Conservation (phyloP, 371 early-diverging fungal species). For the Funneliformis caledonium region DNA sequence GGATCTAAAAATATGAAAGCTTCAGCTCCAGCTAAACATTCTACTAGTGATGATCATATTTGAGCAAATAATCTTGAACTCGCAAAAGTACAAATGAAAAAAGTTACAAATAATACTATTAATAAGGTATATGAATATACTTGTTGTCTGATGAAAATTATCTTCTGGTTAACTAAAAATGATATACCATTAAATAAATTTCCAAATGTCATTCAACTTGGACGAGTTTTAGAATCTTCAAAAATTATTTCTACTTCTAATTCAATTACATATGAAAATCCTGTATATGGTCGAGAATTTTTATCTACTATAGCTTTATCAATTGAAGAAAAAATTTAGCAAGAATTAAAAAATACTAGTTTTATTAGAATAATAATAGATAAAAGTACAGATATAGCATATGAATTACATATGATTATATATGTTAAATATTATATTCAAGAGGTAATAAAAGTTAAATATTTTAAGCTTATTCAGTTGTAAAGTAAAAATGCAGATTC, state of each 20-base stretch:
- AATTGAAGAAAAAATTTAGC: not conserved
- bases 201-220: not conserved
- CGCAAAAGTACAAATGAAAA: not conserved
- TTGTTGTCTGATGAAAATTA: not conserved
- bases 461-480: not conserved
- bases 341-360: not conserved
- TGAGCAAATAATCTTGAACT: not conserved
- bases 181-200: constrained; percentile 8
- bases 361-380: not conserved
- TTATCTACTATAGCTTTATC: not conserved
- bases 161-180: not conserved
- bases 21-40: not conserved
- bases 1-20: not conserved
- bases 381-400: not conserved
- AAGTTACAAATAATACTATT: not conserved
- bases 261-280: constrained; percentile 11
- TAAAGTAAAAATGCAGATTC: not conserved
- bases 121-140: not conserved
- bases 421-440: constrained; percentile 8
- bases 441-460: not conserved
- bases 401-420: not conserved
- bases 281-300: not conserved
- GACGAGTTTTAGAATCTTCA: not conserved
- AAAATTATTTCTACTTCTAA: not conserved
- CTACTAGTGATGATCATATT: not conserved